Evolutionary conservation across 2,329 filamentous ascomycete genomes (phyloP), one percentile per base, ranked within the genome.

Genomic region (Trichothecium sympodiale): DNA sequence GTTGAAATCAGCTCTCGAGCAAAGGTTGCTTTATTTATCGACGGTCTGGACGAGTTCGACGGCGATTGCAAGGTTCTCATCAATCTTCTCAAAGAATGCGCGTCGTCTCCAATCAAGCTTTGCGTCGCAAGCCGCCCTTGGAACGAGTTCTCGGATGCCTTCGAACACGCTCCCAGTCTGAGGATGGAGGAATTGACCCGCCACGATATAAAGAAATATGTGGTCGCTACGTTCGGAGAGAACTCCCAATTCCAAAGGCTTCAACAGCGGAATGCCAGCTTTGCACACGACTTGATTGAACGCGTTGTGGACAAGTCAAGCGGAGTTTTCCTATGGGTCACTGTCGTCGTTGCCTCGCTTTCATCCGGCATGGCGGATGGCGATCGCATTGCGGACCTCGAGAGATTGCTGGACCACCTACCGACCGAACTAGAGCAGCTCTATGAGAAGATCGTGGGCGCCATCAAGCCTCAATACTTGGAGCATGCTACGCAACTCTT

Each of bases 21-120:
- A 4, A 34, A 25, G 32, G 12, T 34, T 25, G 17, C 17, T 25
- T 34, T 34, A 23, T 25, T 34, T 16, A 34, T 34, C n/a, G 32
- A 34, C 32, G 32, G 32, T 10, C 32, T 34, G 32, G 32, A 34
- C n/a, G 32, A 23, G 32, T 25, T 25, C 32, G 18, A 23, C 32
- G 32, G 32, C 18, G 32, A 34, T 16, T 23, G 32, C 32, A 25
- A 34, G 32, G 13, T 17, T n/a, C 32, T 17, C 32, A 30, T 30
- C 29, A 30, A 13, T 30, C 29, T 30, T 30, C 29, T 30, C 29
- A 30, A 30, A 17, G 29, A 30, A 30, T 30, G 29, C 29, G 29
- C 13, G 16, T 30, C 29, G 16, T 30, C 29, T 30, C n/a, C 29
- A 14, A 33, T 23, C 31, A 33, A 33, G 17, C 15, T 33, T 23